Base-by-base conservation (phyloP, 371 early-diverging fungal genomes). In the Mucor sp. region DNA sequence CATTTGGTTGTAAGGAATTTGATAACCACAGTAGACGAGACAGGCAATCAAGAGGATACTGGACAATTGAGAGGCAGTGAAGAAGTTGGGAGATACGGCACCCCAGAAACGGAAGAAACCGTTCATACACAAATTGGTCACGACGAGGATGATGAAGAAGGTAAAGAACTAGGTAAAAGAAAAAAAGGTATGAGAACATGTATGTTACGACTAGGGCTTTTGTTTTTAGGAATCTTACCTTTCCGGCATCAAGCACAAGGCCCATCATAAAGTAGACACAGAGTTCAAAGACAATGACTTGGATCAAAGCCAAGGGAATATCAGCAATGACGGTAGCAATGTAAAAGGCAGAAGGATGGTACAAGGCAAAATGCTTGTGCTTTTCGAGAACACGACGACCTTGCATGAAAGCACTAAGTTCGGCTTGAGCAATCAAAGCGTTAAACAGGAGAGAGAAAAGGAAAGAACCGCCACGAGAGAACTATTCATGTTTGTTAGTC, bases 401-500 rank as follows among this genome's bases (percentile, higher is more conserved):
- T 50, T 83, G 80, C 78, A 88, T 78, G 59, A 83, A 81, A 55
- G 81, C 79, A 19, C 86, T 79, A 32, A 88, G 57, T 76, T 88
- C 88, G 41, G 87, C 69, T 73, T 85, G 83, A 58, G 87, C 76
- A 43, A 87, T 83, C 32, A 90, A 79, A 41, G 88, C 78, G 61
- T 84, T 89, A 75, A 89, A 87, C 44, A 89, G 73, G 25, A 88
- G 76, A 61, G 84, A 79, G 58, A 87, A 86, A 65, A 88, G 86
- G 32, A 90, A 67, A 53, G 87, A 87, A 77, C 93, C 93, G 62
- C 92, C 91, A 59, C 94, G 89, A 12, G 89, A 86, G 75, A 91
- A 92, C 41, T 41, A 41, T 3, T 35, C 3, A 6, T 1, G 17
- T 1, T 35, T 12, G 5, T 41, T 15, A 41, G 41, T 17, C 0